Evolutionary conservation across 1,284 basidiomycete genomes (phyloP).

Genomic region (Chalciporus sp.): DNA sequence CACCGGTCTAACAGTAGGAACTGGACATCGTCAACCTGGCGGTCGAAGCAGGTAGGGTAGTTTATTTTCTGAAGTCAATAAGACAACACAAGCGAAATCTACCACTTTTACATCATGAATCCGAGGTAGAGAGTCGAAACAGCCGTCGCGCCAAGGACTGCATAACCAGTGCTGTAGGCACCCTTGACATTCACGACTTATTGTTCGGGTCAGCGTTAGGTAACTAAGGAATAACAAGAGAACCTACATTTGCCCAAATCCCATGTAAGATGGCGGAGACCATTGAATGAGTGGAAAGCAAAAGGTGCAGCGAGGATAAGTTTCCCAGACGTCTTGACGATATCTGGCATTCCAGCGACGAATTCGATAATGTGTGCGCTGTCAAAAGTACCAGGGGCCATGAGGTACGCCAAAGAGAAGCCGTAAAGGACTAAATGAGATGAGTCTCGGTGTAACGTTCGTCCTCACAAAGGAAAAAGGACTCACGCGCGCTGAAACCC

Average conservation of each 20-base stretch:
- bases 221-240: not conserved
- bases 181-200: conserved; percentile 81
- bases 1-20: not conserved
- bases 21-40: not conserved
- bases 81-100: not conserved
- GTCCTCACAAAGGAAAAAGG: too few species aligned
- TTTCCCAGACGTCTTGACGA: conserved; percentile 78
- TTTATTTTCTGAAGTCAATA: not conserved
- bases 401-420: conserved; percentile 86
- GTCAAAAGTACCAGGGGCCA: conserved; percentile 79
- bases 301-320: conserved; percentile 80
- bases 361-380: conserved; percentile 78
- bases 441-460: not conserved
- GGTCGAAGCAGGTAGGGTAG: not conserved
- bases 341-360: conserved; percentile 69
- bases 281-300: conserved; percentile 91
- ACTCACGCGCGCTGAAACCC: conserved; percentile 77
- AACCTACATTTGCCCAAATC: conserved; percentile 87
- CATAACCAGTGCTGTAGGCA: conserved; percentile 80
- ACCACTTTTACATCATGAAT: conserved; percentile 28
- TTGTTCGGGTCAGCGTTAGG: conserved; percentile 8
- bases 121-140: conserved; percentile 70
- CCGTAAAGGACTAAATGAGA: conserved; percentile 78
- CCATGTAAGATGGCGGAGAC: conserved; percentile 91
- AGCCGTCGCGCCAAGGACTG: conserved; percentile 81